Evolutionary conservation across 176 grass and related monocot genomes (phyloP).

Genomic region (Secale cereale): DNA sequence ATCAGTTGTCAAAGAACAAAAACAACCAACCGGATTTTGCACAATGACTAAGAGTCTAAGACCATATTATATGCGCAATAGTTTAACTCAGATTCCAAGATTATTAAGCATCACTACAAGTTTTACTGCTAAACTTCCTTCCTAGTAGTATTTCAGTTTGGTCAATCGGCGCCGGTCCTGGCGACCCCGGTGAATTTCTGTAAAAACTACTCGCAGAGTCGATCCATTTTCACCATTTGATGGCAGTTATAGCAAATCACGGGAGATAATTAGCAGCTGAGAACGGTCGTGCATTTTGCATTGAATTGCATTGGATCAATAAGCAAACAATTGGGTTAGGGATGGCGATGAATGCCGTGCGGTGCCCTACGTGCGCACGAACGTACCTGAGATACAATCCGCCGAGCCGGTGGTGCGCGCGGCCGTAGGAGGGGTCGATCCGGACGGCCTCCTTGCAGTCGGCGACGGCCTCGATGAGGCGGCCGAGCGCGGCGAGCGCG

Average conservation of each 20-base stretch:
- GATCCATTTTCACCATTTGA: background rate
- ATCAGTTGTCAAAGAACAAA: too few relatives aligned
- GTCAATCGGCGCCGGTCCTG: too few relatives aligned
- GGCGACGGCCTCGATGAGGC: conserved; percentile 64
- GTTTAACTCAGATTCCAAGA: too few relatives aligned
- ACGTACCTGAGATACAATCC: conserved; percentile 79
- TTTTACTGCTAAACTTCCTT: too few relatives aligned
- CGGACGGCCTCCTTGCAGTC: conserved; percentile 84
- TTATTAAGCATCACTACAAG: too few relatives aligned
- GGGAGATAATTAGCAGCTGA: background rate
- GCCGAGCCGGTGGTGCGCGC: conserved; percentile 76
- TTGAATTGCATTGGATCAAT: background rate
- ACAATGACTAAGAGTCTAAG: too few relatives aligned
- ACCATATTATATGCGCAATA: too few relatives aligned
- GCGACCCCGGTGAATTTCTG: background rate
- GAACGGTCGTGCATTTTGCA: background rate
- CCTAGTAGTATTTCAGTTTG: too few relatives aligned
- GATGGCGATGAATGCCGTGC: background rate
- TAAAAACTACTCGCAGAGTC: background rate
- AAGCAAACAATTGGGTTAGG: background rate
- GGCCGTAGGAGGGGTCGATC: conserved; percentile 59
- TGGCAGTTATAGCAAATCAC: background rate
- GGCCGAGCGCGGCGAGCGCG: conserved; percentile 58
- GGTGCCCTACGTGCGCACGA: background rate
- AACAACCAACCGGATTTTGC: too few relatives aligned